Base-by-base conservation (phyloP, 2,329 filamentous ascomycete species). In the Coniosporium uncinatum region DNA sequence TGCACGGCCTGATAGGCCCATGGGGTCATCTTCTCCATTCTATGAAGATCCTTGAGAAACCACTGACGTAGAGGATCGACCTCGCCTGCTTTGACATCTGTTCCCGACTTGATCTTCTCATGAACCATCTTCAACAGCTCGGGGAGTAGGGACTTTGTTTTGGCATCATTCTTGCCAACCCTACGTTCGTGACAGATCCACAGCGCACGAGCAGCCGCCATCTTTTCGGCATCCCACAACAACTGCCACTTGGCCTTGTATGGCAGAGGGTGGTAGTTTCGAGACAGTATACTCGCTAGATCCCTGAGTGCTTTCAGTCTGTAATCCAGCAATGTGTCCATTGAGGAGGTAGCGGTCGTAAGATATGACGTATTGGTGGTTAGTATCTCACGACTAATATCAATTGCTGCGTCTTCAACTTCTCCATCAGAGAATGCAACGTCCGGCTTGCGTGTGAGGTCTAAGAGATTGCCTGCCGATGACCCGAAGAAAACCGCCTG, bases 401-500 rank as follows among this genome's bases (percentile, higher is more conserved):
- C 71, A 20, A 93, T 59, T 2, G 89, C 88, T 6, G 93, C 93
- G 44, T 76, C 66, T 45, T 86, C 82, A 20, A 94, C 75, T 52
- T 95, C 87, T 19, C 78, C 69, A 16, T 75, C 64, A 0, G 79
- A 71, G 49, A 93, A 95, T 14, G 5, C 11, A 36, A 46, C 46
- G 24, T 81, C 79, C 31, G 78, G 71, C 47, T 79, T 78, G 34
- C 81, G 76, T 34, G 83, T 78, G 52, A 98, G 88, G 46, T 89
- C 81, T n/a, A 98, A 66, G n/a, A 91, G 85, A 52, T 89, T 97
- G 54, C 87, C 81, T 46, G 83, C 76, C 56, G 86, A 81, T 37
- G 79, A 80, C 2, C 90, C 90, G 57, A 88, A 97, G 64, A 96
- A 97, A 1, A 97, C 85, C 3, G 90, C 90, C 64, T 98, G 90